A percentile compares a stretch with the other conserved stretches of the same genome.
Conservation (phyloP, 257 asterid species). For the Capsicum rhomboideum region DNA sequence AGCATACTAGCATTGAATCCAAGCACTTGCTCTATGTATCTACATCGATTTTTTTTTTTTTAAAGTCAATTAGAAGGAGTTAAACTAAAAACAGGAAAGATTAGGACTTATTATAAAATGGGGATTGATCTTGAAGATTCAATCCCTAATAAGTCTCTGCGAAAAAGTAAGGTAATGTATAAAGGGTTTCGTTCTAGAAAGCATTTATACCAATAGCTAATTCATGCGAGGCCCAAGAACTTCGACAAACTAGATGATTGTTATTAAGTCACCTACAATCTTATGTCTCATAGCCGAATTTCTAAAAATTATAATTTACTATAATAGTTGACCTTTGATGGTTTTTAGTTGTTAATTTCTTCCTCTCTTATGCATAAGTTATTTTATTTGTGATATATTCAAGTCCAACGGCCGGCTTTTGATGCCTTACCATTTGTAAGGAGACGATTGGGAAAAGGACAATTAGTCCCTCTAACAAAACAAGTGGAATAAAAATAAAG, state of each 20-base stretch:
- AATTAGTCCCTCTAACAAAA: neutral
- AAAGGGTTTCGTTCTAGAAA: too few species aligned
- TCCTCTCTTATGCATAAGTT: neutral
- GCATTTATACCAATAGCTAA: too few species aligned
- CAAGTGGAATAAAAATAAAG: neutral
- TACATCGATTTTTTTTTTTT: too few species aligned
- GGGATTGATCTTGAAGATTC: too few species aligned
- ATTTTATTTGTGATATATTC: neutral
- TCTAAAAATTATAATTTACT: too few species aligned
- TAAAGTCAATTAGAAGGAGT: too few species aligned
- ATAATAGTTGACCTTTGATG: neutral
- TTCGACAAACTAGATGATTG: neutral
- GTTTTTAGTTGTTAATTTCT: neutral
- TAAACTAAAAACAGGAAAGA: too few species aligned
- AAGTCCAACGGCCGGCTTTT: neutral
- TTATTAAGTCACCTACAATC: neutral
- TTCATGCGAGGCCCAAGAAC: too few species aligned
- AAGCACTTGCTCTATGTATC: too few species aligned
- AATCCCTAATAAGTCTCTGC: too few species aligned
- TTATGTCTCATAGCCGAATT: neutral
- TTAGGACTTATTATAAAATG: too few species aligned
- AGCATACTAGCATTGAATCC: neutral
- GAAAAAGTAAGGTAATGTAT: too few species aligned
- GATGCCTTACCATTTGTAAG: neutral
- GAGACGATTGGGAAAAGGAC: neutral